Percentiles rank a stretch among this genome's conserved stretches.
Evolutionary conservation across 352 stramenopile genomes (phyloP).

Genomic region (Thraustotheca clavata): DNA sequence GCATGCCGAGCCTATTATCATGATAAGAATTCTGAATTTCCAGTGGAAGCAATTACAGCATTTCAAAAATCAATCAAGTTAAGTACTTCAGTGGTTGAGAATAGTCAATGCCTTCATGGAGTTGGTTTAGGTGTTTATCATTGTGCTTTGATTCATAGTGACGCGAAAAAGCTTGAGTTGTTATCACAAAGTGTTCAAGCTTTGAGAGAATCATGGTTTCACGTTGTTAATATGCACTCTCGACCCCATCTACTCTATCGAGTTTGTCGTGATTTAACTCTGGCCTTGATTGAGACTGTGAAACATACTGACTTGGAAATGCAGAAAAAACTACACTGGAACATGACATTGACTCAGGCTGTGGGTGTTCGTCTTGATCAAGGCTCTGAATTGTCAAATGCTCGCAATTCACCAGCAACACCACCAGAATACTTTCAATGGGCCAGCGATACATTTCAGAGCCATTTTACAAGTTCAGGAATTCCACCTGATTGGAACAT

Average conservation of each 20-base stretch:
- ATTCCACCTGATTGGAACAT: constrained; percentile 17
- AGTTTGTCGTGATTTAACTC: background rate
- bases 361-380: background rate
- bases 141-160: background rate
- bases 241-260: background rate
- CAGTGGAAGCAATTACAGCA: background rate
- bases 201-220: constrained; percentile 8
- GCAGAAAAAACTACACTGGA: constrained; percentile 16
- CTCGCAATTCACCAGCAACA: background rate
- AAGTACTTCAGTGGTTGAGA: background rate
- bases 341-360: constrained; percentile 4
- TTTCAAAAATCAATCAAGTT: constrained; percentile 13
- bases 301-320: constrained; percentile 9
- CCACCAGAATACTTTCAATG: background rate
- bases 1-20: background rate
- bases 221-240: background rate
- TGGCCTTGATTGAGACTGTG: background rate
- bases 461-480: background rate
- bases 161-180: background rate
- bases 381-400: background rate
- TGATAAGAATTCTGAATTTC: background rate
- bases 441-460: background rate
- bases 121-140: background rate
- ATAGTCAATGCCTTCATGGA: background rate
- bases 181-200: constrained; percentile 17